Percentiles rank a stretch among this genome's conserved stretches.
Evolutionary conservation across 1,139 yeast genomes (phyloP).

Genomic region (Debaryomyces coudertii): DNA sequence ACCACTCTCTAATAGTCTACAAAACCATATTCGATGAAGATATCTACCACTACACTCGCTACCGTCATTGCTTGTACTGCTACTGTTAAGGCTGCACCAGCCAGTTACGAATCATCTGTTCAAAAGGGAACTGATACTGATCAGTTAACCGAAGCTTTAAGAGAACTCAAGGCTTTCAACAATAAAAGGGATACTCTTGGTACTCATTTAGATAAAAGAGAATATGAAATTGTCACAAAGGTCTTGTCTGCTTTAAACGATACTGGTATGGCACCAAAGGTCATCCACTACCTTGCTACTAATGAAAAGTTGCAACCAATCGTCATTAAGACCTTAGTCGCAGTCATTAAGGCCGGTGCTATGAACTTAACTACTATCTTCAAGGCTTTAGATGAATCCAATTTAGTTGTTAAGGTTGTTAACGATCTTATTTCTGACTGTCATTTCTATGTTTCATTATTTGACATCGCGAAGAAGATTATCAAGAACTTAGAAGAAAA

Average conservation of each 20-base stretch:
- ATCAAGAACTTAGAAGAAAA: constrained; percentile 32
- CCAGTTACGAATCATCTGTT: constrained; percentile 15
- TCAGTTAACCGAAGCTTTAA: constrained; percentile 26
- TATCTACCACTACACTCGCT: constrained; percentile 29
- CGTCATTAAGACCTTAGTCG: constrained; percentile 35
- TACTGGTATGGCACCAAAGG: constrained; percentile 42
- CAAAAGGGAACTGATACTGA: constrained; percentile 15
- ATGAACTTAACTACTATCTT: constrained; percentile 39
- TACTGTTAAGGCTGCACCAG: constrained; percentile 34
- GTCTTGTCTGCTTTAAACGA: constrained; percentile 44
- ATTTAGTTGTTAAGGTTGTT: constrained; percentile 39
- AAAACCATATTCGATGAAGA: not conserved
- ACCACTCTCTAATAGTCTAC: not conserved
- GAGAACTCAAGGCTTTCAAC: constrained; percentile 24
- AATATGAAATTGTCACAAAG: constrained; percentile 44
- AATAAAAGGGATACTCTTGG: constrained; percentile 37
- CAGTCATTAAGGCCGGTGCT: constrained; percentile 37
- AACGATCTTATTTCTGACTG: constrained; percentile 47
- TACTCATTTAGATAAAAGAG: constrained; percentile 31
- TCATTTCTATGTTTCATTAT: constrained; percentile 40
- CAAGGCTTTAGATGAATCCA: constrained; percentile 43
- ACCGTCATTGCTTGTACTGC: constrained; percentile 33
- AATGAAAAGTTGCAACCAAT: constrained; percentile 39
- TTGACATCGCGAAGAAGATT: constrained; percentile 35
- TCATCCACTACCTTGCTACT: constrained; percentile 41